Conservation (phyloP, 805 yeast species). For the Barnettozyma populi region DNA sequence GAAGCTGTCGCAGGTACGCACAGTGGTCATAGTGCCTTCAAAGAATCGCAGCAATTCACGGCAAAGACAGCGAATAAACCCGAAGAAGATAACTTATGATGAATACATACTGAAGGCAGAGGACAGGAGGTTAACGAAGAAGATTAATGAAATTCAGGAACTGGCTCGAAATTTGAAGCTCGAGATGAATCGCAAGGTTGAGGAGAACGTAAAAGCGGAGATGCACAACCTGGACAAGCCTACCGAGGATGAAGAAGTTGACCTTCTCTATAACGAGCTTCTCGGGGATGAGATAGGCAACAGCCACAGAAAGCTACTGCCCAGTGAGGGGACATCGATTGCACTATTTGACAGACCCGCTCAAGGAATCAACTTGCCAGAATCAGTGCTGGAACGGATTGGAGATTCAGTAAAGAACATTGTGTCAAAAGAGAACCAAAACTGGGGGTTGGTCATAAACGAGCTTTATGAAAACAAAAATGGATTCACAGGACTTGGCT, state of each 20-base stretch:
- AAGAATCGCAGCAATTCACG: not conserved
- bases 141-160: constrained; percentile 16
- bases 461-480: constrained; percentile 22
- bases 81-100: constrained; percentile 1
- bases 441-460: constrained; percentile 36
- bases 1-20: not conserved
- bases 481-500: constrained; percentile 31
- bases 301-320: not conserved
- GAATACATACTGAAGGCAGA: constrained; percentile 1
- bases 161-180: constrained; percentile 13
- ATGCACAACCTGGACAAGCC: constrained; percentile 10
- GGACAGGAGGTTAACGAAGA: constrained; percentile 11
- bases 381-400: constrained; percentile 30
- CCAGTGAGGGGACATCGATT: not conserved
- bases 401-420: constrained; percentile 38
- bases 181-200: constrained; percentile 13
- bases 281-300: constrained; percentile 4
- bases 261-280: constrained; percentile 14
- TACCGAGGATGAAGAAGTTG: constrained; percentile 19
- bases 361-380: constrained; percentile 28
- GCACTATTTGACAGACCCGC: constrained; percentile 24
- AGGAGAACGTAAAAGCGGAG: constrained; percentile 12
- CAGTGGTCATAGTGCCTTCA: constrained; percentile 3
- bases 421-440: constrained; percentile 35
- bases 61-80: not conserved